Conservation (phyloP, 2,329 filamentous ascomycete species). For the Cercospora nicotianae region DNA sequence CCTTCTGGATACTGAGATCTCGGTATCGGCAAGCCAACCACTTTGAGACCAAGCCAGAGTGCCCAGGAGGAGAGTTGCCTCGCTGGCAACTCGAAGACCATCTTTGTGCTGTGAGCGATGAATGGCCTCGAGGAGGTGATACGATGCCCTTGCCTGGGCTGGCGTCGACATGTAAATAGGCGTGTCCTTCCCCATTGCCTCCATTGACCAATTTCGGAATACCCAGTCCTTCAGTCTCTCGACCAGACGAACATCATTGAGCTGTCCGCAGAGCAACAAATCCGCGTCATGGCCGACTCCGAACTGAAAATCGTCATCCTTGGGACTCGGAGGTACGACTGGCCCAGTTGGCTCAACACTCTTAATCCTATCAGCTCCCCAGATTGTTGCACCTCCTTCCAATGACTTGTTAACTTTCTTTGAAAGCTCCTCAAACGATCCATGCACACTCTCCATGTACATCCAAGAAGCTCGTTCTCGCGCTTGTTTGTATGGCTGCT, state of each 20-base stretch:
- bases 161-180: slow-evolving; percentile 69
- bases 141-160: slow-evolving; percentile 66
- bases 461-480: slow-evolving; percentile 71
- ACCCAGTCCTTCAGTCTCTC: slow-evolving; percentile 32
- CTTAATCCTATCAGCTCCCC: slow-evolving; percentile 58
- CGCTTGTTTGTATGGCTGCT: slow-evolving; percentile 65
- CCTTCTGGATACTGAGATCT: slow-evolving; percentile 36
- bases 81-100: slow-evolving; percentile 60
- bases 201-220: slow-evolving; percentile 39
- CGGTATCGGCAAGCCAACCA: slow-evolving; percentile 52
- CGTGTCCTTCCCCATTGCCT: slow-evolving; percentile 36
- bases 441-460: slow-evolving; percentile 64
- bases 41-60: slow-evolving; percentile 72
- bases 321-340: slow-evolving; percentile 58
- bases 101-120: slow-evolving; percentile 32
- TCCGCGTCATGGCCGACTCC: slow-evolving; percentile 72
- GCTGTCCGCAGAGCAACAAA: slow-evolving; percentile 68
- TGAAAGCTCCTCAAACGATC: slow-evolving; percentile 1
- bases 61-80: slow-evolving; percentile 74
- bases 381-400: slow-evolving; percentile 57
- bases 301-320: slow-evolving; percentile 63
- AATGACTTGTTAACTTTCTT: slow-evolving; percentile 45
- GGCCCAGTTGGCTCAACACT: slow-evolving; percentile 58
- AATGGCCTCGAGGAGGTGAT: slow-evolving; percentile 7
- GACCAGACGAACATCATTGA: slow-evolving; percentile 59